Evolutionary conservation across 305 asterid genomes (phyloP).

Genomic region (Fraxinus floribunda): DNA sequence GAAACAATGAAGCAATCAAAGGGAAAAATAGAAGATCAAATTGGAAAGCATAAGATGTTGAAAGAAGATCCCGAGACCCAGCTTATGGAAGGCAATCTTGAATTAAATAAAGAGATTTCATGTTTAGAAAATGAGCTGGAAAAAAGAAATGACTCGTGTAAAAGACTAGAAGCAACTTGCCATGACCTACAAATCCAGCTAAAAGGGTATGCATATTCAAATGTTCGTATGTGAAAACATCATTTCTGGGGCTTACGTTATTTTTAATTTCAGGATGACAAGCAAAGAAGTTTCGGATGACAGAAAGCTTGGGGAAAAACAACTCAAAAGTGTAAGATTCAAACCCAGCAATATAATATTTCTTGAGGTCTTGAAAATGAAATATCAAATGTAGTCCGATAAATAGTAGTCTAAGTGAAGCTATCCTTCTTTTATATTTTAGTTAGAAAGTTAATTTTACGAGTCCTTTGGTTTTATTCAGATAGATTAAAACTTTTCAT

Average conservation of each 20-base stretch:
- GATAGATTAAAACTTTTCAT: background rate
- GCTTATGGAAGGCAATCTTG: constrained; percentile 36
- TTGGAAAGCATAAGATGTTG: constrained; percentile 30
- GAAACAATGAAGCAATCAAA: constrained; percentile 33
- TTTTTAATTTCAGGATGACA: constrained; percentile 41
- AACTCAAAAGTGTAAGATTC: constrained; percentile 59
- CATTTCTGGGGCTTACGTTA: constrained; percentile 12
- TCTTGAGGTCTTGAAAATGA: background rate
- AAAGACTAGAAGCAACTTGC: constrained; percentile 32
- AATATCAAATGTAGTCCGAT: background rate
- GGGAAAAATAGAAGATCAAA: constrained; percentile 33
- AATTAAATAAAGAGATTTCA: constrained; percentile 37
- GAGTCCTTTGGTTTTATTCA: background rate
- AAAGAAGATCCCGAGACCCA: constrained; percentile 44
- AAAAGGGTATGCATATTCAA: constrained; percentile 44
- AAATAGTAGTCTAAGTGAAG: background rate
- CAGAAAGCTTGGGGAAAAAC: constrained; percentile 33
- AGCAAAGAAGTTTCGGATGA: constrained; percentile 33
- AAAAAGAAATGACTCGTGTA: constrained; percentile 27
- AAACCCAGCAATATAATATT: background rate
- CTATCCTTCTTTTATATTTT: background rate
- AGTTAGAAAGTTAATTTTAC: background rate
- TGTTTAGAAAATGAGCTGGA: constrained; percentile 35
- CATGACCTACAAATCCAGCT: constrained; percentile 37
- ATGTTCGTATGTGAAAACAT: constrained; percentile 14